Evolutionary conservation across 1,284 basidiomycete genomes (phyloP), one percentile per base, ranked within the genome.

Genomic region (Cryptococcus sp.): DNA sequence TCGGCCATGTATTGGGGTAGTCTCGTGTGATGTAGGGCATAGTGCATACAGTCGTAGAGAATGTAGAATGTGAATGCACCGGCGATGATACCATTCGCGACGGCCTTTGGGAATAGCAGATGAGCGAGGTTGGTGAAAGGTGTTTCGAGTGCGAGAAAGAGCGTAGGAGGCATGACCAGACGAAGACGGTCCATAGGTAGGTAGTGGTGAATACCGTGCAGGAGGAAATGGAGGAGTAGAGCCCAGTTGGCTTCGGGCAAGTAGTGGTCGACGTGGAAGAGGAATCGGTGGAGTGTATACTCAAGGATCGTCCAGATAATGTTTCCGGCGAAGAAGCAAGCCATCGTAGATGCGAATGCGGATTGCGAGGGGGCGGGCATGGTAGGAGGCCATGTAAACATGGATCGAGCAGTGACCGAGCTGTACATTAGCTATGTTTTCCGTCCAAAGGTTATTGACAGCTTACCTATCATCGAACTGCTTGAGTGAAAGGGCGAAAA

Each of bases 121-220:
- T 98, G 85, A 0, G 84, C 93, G 46, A 99, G 83, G 53, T 80
- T 80, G 10, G 93, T 97, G 79, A 98, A 94, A 0, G 94, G 96
- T 43, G 81, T 81, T 57, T 89, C 85, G 24, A 98, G 81, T 13
- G 77, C 73, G 45, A 80, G 76, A 77, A 99, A 99, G 52, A 98
- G 75, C 2, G 83, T 70, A 0, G 96, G 96, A 0, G 96, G 96
- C 96, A 99, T 99, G 65, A 98, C 96, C 36, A 98, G 84, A 49
- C 96, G 83, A 64, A 96, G 76, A 59, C 88, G 87, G 71, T 96
- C 93, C 92, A 96, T 96, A 16, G 92, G 94, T 52, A 99, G 79
- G 70, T 94, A 98, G 77, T 99, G 94, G 73, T 99, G 94, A 44
- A 99, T 85, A 21, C 96, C 94, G 72, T 98, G 94, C 66, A 93